A percentile compares a stretch with the other conserved stretches of the same genome.
Evolutionary conservation across 1,284 basidiomycete genomes (phyloP).

Genomic region (Mycosarcoma maydis): DNA sequence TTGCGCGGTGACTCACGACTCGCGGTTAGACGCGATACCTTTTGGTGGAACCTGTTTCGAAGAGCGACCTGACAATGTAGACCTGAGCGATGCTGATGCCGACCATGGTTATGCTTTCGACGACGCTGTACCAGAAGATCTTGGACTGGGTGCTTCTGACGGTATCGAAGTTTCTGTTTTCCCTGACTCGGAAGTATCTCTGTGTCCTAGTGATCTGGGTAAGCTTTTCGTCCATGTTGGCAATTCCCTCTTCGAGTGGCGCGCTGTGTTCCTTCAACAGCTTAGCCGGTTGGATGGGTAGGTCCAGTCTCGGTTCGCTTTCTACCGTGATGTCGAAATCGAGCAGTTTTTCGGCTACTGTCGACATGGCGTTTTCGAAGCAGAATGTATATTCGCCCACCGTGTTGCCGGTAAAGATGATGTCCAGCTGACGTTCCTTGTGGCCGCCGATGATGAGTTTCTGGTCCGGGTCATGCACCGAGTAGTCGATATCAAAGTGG

Average conservation of each 20-base stretch:
- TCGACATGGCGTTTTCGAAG: constrained; percentile 83
- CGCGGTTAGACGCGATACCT: constrained; percentile 56
- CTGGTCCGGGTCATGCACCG: constrained; percentile 87
- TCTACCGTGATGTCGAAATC: constrained; percentile 67
- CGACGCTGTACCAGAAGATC: constrained; percentile 63
- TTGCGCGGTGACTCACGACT: too few relatives aligned
- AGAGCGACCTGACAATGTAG: constrained; percentile 58
- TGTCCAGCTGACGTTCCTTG: constrained; percentile 93
- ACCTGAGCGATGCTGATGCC: constrained; percentile 62
- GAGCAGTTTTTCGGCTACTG: constrained; percentile 59
- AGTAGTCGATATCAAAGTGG: constrained; percentile 95
- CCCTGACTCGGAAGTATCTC: constrained; percentile 63
- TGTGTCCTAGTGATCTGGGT: constrained; percentile 58
- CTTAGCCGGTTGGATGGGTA: constrained; percentile 53
- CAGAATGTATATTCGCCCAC: constrained; percentile 98
- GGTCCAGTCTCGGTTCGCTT: constrained; percentile 60
- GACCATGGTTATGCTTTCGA: constrained; percentile 59
- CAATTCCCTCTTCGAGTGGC: constrained; percentile 61
- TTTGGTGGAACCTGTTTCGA: constrained; percentile 60
- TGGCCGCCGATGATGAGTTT: constrained; percentile 84
- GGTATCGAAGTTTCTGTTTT: constrained; percentile 63
- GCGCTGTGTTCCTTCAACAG: constrained; percentile 61
- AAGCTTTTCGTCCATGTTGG: constrained; percentile 49
- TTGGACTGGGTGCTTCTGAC: constrained; percentile 57
- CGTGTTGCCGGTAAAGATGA: constrained; percentile 91